phyloP scores from a whole-genome alignment of 345 rosid genomes.

The Excoecaria cochinchinensis region DNA sequence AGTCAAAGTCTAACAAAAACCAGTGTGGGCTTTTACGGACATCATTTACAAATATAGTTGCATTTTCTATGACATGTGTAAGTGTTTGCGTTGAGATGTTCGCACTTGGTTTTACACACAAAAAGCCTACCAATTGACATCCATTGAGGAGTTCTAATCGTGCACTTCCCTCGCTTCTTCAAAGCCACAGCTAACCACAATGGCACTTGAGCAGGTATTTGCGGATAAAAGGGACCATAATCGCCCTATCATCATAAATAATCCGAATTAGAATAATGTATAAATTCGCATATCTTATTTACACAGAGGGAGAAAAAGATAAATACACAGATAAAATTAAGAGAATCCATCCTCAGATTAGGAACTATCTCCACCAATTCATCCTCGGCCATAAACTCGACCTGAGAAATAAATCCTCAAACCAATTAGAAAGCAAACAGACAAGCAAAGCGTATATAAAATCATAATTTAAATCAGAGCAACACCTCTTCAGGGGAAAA shows the following conservation, averaged over 20 bases:
- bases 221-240: conserved; percentile 82
- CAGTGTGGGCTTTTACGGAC: background rate
- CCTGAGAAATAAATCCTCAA: conserved; percentile 33
- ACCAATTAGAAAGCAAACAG: background rate
- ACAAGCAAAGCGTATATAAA: background rate
- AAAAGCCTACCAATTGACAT: conserved; percentile 71
- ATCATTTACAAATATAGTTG: background rate
- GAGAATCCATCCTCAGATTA: conserved; percentile 32
- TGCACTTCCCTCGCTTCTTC: conserved; percentile 89
- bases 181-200: conserved; percentile 94
- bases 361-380: conserved; percentile 36
- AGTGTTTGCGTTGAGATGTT: background rate
- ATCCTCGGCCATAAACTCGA: conserved; percentile 87
- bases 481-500: conserved; percentile 79
- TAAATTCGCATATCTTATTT: too few species aligned
- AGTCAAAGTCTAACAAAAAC: background rate
- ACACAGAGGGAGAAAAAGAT: background rate
- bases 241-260: conserved; percentile 53
- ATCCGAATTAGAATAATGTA: background rate
- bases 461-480: background rate
- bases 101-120: background rate
- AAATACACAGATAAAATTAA: conserved; percentile 28
- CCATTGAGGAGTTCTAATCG: conserved; percentile 71
- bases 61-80: too few species aligned
- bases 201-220: conserved; percentile 67